These are phyloP conservation scores for Arachis monticola DNA, from an alignment of 331 rosid species.

Conservation along the genomic window DNA sequence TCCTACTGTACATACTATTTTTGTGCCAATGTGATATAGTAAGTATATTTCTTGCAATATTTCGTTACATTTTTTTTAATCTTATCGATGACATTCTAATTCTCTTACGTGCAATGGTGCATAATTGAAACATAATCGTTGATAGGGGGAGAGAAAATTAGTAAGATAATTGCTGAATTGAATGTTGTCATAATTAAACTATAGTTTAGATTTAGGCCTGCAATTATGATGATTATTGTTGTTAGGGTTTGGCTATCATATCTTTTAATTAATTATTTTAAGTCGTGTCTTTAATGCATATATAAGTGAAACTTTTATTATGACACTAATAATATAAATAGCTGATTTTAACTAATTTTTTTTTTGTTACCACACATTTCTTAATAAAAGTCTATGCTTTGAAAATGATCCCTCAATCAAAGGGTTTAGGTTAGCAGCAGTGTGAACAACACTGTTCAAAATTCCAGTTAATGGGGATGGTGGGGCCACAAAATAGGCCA, in stretches of 20 bases:
- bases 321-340: too few species aligned
- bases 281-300: too few species aligned
- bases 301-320: too few species aligned
- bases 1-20: background rate
- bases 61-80: constrained; percentile 1
- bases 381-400: constrained; percentile 28
- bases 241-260: too few species aligned
- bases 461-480: constrained; percentile 29
- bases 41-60: background rate
- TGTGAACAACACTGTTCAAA: constrained; percentile 30
- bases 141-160: background rate
- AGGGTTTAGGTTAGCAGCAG: constrained; percentile 39
- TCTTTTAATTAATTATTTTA: too few species aligned
- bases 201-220: constrained; percentile 17
- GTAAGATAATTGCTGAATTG: background rate
- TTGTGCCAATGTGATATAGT: background rate
- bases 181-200: too few species aligned
- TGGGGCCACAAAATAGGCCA: constrained; percentile 41
- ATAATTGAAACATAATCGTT: background rate
- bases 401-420: constrained; percentile 49
- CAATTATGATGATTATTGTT: constrained; percentile 30
- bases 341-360: too few species aligned
- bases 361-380: too few species aligned
- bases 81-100: constrained; percentile 6
- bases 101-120: background rate